These are phyloP conservation scores for Fagopyrum tataricum DNA, from an alignment of 148 eudicot genomes.

Conservation along the genomic window DNA sequence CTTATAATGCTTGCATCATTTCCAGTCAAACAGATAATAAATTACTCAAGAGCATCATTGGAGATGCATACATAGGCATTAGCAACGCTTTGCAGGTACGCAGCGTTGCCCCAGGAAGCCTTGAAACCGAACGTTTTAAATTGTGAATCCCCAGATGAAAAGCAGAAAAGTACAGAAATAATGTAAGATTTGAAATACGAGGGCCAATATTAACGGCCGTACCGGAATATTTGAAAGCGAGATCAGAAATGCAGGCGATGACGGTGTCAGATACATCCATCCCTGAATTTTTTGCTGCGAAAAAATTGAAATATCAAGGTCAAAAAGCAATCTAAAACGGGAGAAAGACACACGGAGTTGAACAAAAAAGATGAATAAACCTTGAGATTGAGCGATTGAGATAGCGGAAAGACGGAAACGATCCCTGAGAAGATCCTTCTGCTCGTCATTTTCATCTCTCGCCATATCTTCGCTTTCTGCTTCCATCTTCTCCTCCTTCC, in stretches of 20 bases:
- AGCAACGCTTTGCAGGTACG: constrained; percentile 5
- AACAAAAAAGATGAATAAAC: constrained; percentile 19
- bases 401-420: constrained; percentile 75
- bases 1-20: background rate
- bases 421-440: constrained; percentile 48
- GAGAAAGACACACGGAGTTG: background rate
- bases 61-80: background rate
- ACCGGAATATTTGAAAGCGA: constrained; percentile 91
- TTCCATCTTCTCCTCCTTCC: constrained; percentile 21
- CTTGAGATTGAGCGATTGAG: constrained; percentile 66
- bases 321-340: background rate
- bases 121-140: background rate
- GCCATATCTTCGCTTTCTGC: constrained; percentile 19
- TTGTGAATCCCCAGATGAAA: background rate
- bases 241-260: constrained; percentile 67
- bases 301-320: background rate
- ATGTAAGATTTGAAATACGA: background rate
- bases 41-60: background rate
- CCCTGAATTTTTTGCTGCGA: constrained; percentile 51
- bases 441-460: constrained; percentile 44
- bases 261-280: constrained; percentile 75
- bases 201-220: background rate
- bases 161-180: background rate
- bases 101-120: background rate
- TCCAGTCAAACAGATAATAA: background rate